Percentiles rank a stretch among this genome's conserved stretches.
phyloP scores from a whole-genome alignment of 2,329 filamentous ascomycete species.

The Diplodia seriata region DNA sequence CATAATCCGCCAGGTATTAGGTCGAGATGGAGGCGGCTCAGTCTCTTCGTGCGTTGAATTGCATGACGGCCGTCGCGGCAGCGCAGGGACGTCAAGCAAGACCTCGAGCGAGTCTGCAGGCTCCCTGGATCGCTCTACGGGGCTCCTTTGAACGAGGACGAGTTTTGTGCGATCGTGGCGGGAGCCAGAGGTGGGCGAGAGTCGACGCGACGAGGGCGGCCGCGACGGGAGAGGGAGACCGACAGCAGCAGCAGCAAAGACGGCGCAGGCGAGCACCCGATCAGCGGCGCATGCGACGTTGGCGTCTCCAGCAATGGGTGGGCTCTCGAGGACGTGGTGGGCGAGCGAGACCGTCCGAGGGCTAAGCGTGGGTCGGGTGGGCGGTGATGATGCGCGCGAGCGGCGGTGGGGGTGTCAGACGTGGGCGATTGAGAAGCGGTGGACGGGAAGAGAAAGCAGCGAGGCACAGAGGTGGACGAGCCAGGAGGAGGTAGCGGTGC shows the following conservation, averaged over 20 bases:
- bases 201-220: conserved; percentile 25
- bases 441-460: conserved; percentile 19
- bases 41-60: conserved; percentile 48
- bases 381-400: conserved; percentile 25
- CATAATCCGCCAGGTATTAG: conserved; percentile 40
- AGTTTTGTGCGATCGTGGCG: conserved; percentile 30
- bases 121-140: conserved; percentile 21
- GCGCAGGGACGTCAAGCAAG: conserved; percentile 29
- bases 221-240: conserved; percentile 13
- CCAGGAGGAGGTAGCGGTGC: conserved; percentile 17
- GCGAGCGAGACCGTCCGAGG: conserved; percentile 23
- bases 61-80: conserved; percentile 51
- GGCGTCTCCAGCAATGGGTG: conserved; percentile 12
- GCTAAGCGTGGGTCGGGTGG: conserved; percentile 29
- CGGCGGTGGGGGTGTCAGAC: conserved; percentile 18
- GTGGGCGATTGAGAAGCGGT: conserved; percentile 26
- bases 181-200: conserved; percentile 18
- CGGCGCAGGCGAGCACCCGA: conserved; percentile 9
- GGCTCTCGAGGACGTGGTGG: conserved; percentile 11
- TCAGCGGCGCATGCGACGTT: conserved; percentile 23
- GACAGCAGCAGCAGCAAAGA: background rate
- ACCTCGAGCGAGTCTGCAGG: conserved; percentile 19
- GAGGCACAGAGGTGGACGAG: conserved; percentile 17
- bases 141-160: conserved; percentile 4
- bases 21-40: conserved; percentile 41